These are phyloP conservation scores for Closterium sp. DNA, from an alignment of 139 green algal genomes.

Conservation along the genomic window DNA sequence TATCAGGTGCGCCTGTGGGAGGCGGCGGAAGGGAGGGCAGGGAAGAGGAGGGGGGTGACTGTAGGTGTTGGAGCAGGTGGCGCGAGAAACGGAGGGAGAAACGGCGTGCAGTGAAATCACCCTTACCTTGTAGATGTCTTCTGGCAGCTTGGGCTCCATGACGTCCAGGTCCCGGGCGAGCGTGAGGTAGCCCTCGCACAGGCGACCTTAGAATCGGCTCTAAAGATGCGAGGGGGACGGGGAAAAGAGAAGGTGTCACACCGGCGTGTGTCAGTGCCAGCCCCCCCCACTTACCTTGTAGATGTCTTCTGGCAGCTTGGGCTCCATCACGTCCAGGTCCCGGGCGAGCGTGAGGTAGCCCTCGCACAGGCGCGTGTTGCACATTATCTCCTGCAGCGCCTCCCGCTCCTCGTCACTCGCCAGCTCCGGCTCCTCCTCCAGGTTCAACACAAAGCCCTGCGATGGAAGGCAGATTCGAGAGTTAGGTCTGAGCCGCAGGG, in stretches of 20 bases:
- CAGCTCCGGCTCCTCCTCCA: conserved; percentile 39
- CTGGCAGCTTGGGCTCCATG: conserved; percentile 88
- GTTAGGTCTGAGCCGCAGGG: too few relatives aligned
- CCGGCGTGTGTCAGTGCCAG: too few relatives aligned
- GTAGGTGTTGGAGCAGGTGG: too few relatives aligned
- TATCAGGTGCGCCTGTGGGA: conserved; percentile 54
- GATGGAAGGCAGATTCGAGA: too few relatives aligned
- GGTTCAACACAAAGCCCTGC: conserved; percentile 39
- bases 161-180: conserved; percentile 96
- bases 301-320: conserved; percentile 89
- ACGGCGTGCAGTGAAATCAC: conserved; percentile 25
- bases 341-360: conserved; percentile 87
- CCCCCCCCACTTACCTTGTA: conserved; percentile 75
- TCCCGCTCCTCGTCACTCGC: conserved; percentile 39
- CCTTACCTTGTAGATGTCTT: conserved; percentile 92
- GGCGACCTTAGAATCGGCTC: background rate
- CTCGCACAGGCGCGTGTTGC: conserved; percentile 81
- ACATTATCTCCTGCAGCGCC: conserved; percentile 65
- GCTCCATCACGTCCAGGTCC: conserved; percentile 97
- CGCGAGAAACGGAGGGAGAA: background rate
- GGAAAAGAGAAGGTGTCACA: too few relatives aligned
- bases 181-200: conserved; percentile 84
- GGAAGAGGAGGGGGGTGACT: too few relatives aligned
- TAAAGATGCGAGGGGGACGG: too few relatives aligned
- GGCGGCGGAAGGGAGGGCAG: too few relatives aligned